These are phyloP conservation scores for Hypoxylon sp. DNA, from an alignment of 2,329 filamentous ascomycete species.

Conservation along the genomic window DNA sequence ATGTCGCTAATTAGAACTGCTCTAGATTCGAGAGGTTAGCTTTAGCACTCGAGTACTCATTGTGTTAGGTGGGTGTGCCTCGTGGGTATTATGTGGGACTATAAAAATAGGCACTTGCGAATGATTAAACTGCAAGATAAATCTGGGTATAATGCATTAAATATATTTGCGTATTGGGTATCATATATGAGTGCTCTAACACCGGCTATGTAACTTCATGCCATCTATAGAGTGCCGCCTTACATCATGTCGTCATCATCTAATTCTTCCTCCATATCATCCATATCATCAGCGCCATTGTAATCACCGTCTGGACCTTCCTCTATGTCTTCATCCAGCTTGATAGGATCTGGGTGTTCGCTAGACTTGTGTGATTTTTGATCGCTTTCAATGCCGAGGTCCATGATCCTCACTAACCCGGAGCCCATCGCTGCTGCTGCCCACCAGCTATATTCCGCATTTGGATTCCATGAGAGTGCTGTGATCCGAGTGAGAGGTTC, in stretches of 20 bases:
- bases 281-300: conserved; percentile 8
- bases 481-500: conserved; percentile 71
- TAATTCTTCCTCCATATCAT: conserved; percentile 25
- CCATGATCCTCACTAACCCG: conserved; percentile 72
- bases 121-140: neutral
- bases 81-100: too few species aligned
- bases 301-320: conserved; percentile 10
- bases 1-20: neutral
- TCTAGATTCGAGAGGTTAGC: neutral
- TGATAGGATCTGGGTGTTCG: conserved; percentile 7
- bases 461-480: conserved; percentile 73
- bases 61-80: too few species aligned
- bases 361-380: conserved; percentile 11
- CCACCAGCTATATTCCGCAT: conserved; percentile 71
- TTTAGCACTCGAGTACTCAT: too few species aligned
- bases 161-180: neutral
- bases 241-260: too few species aligned
- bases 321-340: conserved; percentile 6
- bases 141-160: neutral
- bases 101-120: too few species aligned
- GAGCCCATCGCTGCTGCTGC: conserved; percentile 72
- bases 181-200: neutral
- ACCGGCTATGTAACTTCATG: too few species aligned
- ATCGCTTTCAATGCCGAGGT: conserved; percentile 61
- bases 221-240: too few species aligned